These are phyloP conservation scores for Fraxinus anomala DNA, from an alignment of 257 asterid genomes.

Conservation along the genomic window DNA sequence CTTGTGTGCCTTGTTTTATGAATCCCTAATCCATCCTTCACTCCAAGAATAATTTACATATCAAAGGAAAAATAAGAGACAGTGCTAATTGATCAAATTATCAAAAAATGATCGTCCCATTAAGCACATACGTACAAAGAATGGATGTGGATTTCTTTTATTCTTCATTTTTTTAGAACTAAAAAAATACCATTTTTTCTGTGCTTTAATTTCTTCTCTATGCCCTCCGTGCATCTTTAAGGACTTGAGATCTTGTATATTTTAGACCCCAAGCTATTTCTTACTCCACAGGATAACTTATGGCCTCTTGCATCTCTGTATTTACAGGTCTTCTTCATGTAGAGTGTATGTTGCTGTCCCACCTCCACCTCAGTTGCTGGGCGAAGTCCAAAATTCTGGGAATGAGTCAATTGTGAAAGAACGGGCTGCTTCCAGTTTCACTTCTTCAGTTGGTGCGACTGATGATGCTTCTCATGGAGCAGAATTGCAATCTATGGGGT, in stretches of 20 bases:
- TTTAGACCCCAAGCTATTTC: conserved; percentile 15
- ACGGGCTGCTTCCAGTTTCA: conserved; percentile 37
- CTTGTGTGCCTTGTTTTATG: not conserved
- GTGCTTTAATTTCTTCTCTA: not conserved
- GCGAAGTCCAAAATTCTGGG: conserved; percentile 54
- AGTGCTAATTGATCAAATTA: not conserved
- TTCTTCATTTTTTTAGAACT: not conserved
- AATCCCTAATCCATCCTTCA: conserved; percentile 1
- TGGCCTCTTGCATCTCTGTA: conserved; percentile 33
- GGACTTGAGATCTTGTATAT: not conserved
- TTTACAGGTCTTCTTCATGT: conserved; percentile 75
- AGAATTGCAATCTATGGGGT: conserved; percentile 44
- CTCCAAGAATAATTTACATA: not conserved
- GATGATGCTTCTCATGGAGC: conserved; percentile 43
- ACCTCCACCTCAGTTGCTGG: conserved; percentile 81
- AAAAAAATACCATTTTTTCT: not conserved
- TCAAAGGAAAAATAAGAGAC: not conserved
- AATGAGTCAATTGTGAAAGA: conserved; percentile 42
- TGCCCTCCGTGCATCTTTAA: not conserved
- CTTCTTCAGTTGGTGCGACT: conserved; percentile 36
- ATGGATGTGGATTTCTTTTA: not conserved
- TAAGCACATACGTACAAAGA: conserved; percentile 1
- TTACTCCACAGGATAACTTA: conserved; percentile 32
- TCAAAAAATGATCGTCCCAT: not conserved
- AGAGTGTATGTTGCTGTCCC: conserved; percentile 98